A percentile compares a stretch with the other conserved stretches of the same genome.
Conservation (phyloP, 2,329 filamentous ascomycete species). For the Cladosporium sp. region DNA sequence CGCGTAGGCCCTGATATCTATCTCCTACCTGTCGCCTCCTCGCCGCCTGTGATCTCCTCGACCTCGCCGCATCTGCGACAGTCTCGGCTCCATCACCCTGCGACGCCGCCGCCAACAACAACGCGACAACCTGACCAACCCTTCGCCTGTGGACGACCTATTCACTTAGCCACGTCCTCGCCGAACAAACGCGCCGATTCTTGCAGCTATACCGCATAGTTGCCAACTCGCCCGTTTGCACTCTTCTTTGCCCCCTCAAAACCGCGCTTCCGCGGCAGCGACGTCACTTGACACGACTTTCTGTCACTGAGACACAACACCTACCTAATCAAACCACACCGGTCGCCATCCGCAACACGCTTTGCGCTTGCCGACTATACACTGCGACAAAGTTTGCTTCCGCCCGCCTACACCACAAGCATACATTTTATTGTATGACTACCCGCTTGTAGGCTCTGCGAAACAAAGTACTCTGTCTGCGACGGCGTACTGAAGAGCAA, state of each 20-base stretch:
- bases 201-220: not conserved
- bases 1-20: not conserved
- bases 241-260: not conserved
- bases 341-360: conserved; percentile 17
- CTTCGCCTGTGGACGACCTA: conserved; percentile 32
- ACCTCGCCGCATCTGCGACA: conserved; percentile 15
- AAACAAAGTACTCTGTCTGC: conserved; percentile 28
- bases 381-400: conserved; percentile 4
- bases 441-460: conserved; percentile 26
- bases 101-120: conserved; percentile 9
- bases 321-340: conserved; percentile 12
- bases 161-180: conserved; percentile 36
- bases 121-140: conserved; percentile 1
- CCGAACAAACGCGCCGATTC: conserved; percentile 9
- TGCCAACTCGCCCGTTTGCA: not conserved
- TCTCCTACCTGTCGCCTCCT: conserved; percentile 6
- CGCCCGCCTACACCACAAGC: conserved; percentile 15
- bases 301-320: conserved; percentile 17
- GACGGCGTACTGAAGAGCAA: conserved; percentile 28
- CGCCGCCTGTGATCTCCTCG: not conserved
- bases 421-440: conserved; percentile 25
- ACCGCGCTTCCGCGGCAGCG: conserved; percentile 2
- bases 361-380: not conserved
- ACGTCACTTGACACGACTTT: conserved; percentile 15
- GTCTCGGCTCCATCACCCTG: conserved; percentile 16